Conservation (phyloP, 1,284 basidiomycete genomes). For the Golubevia sp. region DNA sequence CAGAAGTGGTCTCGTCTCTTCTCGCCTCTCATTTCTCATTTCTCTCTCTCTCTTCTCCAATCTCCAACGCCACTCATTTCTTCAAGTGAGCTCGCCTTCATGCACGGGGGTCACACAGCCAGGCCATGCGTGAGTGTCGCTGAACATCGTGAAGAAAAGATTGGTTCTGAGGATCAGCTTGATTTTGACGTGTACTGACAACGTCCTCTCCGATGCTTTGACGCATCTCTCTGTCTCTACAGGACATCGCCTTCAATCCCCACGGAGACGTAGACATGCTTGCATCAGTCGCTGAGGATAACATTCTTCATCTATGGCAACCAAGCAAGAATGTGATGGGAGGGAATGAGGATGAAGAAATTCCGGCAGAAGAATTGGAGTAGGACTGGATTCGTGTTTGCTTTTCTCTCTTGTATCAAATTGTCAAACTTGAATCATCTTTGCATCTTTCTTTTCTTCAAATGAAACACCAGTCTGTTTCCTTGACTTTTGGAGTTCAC, state of each 20-base stretch:
- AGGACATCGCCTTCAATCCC: conserved; percentile 53
- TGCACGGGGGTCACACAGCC: conserved; percentile 57
- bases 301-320: conserved; percentile 51
- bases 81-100: conserved; percentile 51
- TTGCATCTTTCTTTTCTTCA: too few relatives aligned
- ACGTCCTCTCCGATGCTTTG: neutral
- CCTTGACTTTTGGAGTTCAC: too few relatives aligned
- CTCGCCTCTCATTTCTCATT: too few relatives aligned
- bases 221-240: neutral
- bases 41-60: too few relatives aligned
- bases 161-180: too few relatives aligned
- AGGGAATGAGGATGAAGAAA: conserved; percentile 13
- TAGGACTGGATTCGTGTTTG: too few relatives aligned
- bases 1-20: too few relatives aligned
- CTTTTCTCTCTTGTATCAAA: too few relatives aligned
- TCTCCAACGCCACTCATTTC: too few relatives aligned
- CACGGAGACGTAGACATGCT: conserved; percentile 48
- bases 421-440: too few relatives aligned
- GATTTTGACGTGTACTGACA: neutral
- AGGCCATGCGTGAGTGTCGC: conserved; percentile 29
- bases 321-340: conserved; percentile 18
- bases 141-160: too few relatives aligned
- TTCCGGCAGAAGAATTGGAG: conserved; percentile 15
- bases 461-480: too few relatives aligned
- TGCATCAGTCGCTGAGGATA: conserved; percentile 53